Percentiles rank a stretch among this genome's conserved stretches.
These are phyloP conservation scores for Ceratocystis cacaofunesta DNA, from an alignment of 2,329 filamentous ascomycete genomes.

Conservation along the genomic window DNA sequence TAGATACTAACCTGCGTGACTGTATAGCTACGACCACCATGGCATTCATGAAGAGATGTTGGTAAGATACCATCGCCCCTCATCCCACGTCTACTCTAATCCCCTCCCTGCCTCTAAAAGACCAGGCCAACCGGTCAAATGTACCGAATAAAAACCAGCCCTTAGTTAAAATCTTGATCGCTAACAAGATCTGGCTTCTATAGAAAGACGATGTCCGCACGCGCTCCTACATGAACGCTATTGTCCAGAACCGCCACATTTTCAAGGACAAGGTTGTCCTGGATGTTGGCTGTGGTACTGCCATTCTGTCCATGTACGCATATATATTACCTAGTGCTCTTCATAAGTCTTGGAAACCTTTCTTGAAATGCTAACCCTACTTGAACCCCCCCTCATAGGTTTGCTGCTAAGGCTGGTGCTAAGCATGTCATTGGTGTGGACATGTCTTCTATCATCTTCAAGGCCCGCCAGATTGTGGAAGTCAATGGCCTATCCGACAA, in stretches of 20 bases:
- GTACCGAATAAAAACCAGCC: too few species aligned
- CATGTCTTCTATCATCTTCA: constrained; percentile 99
- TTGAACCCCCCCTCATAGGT: constrained; percentile 42
- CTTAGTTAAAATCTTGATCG: constrained; percentile 1
- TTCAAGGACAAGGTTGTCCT: constrained; percentile 75
- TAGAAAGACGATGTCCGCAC: constrained; percentile 98
- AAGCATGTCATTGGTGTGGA: constrained; percentile 98
- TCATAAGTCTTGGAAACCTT: constrained; percentile 12
- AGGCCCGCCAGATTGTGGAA: constrained; percentile 88
- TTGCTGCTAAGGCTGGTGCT: constrained; percentile 86
- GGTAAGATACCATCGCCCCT: constrained; percentile 36
- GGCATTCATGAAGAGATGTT: constrained; percentile 99
- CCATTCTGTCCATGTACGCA: constrained; percentile 88
- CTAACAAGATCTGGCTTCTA: constrained; percentile 19
- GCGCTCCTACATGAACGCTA: constrained; percentile 89
- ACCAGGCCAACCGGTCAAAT: background rate
- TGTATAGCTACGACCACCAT: constrained; percentile 83
- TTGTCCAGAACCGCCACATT: constrained; percentile 92
- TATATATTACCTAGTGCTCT: constrained; percentile 14
- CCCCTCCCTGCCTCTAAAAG: background rate
- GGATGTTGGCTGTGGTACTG: constrained; percentile 92
- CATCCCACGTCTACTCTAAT: background rate
- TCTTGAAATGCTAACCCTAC: constrained; percentile 6
- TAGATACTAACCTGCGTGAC: constrained; percentile 3
- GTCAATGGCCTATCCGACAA: constrained; percentile 85